These are phyloP conservation scores for Ophiostoma perfectum DNA, from an alignment of 2,329 filamentous ascomycete species.

Conservation along the genomic window DNA sequence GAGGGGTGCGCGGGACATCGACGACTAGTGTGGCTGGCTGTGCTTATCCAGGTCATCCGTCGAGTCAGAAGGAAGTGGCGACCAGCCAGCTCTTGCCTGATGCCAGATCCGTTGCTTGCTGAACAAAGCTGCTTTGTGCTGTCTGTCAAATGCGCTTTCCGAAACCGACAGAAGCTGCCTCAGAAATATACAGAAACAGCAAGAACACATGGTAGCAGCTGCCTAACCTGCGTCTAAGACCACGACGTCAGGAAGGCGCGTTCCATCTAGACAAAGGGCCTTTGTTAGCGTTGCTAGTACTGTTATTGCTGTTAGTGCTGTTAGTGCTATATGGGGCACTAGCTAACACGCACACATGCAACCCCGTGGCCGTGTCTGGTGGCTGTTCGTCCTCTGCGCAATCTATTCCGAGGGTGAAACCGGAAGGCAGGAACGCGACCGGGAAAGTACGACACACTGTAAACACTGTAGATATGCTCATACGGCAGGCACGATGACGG, in stretches of 20 bases:
- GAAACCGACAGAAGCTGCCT: neutral
- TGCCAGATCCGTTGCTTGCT: neutral
- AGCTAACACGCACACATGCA: neutral
- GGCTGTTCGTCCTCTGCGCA: slow-evolving; percentile 9
- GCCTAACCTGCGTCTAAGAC: neutral
- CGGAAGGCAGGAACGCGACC: slow-evolving; percentile 12
- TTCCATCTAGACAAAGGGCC: neutral
- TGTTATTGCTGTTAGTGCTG: neutral
- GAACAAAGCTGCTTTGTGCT: slow-evolving; percentile 7
- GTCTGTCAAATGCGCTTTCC: neutral
- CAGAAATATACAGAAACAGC: neutral
- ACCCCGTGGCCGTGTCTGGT: slow-evolving; percentile 11
- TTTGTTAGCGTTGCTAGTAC: neutral
- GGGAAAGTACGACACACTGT: neutral
- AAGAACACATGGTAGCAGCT: neutral
- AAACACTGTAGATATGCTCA: neutral
- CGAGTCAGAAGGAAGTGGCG: slow-evolving; percentile 10
- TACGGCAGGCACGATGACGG: neutral
- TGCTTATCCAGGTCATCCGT: neutral
- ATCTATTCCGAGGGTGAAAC: slow-evolving; percentile 8
- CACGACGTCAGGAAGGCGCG: slow-evolving; percentile 6
- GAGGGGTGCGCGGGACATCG: neutral
- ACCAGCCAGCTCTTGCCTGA: neutral
- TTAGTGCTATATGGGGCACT: neutral
- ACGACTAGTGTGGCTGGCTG: neutral